A percentile compares a stretch with the other conserved stretches of the same genome.
These are phyloP conservation scores for Ramichloridium luteum DNA, from an alignment of 2,329 filamentous ascomycete genomes.

Conservation along the genomic window DNA sequence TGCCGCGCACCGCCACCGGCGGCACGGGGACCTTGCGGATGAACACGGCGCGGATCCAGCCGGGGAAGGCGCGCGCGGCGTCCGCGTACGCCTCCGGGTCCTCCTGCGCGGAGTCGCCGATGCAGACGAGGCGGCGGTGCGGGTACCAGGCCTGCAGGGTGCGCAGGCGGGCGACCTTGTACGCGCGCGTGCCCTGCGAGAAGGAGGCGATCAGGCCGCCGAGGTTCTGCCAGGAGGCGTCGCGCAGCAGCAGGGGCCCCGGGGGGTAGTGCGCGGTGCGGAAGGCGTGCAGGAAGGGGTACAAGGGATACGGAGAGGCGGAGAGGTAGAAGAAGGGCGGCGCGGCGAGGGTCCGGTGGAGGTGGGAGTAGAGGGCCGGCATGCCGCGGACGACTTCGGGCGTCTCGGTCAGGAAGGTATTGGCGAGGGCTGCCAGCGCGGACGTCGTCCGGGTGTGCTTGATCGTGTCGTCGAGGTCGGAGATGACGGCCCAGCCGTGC, in stretches of 20 bases:
- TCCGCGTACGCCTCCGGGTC: conserved; percentile 86
- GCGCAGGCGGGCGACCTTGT: conserved; percentile 70
- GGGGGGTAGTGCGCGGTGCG: conserved; percentile 56
- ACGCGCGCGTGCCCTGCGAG: conserved; percentile 68
- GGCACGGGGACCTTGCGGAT: conserved; percentile 65
- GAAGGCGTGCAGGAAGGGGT: conserved; percentile 72
- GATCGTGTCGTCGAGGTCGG: conserved; percentile 87
- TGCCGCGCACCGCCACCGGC: too few relatives aligned
- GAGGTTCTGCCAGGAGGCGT: conserved; percentile 76
- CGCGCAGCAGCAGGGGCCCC: conserved; percentile 73
- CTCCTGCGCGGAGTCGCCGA: conserved; percentile 84
- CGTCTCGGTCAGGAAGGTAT: conserved; percentile 63
- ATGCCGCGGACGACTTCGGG: conserved; percentile 64
- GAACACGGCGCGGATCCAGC: conserved; percentile 72
- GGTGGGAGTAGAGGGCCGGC: conserved; percentile 65
- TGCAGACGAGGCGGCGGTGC: conserved; percentile 62
- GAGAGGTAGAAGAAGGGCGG: conserved; percentile 88
- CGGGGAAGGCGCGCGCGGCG: conserved; percentile 54
- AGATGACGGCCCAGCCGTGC: conserved; percentile 69
- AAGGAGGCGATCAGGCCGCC: conserved; percentile 66
- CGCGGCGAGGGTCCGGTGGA: conserved; percentile 43
- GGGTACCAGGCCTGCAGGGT: conserved; percentile 74
- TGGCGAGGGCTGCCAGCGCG: conserved; percentile 65
- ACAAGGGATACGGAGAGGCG: conserved; percentile 87
- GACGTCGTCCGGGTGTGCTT: conserved; percentile 77